Base-by-base conservation (phyloP, 805 yeast species). In the Hemisphaericaspora nanyangensis region DNA sequence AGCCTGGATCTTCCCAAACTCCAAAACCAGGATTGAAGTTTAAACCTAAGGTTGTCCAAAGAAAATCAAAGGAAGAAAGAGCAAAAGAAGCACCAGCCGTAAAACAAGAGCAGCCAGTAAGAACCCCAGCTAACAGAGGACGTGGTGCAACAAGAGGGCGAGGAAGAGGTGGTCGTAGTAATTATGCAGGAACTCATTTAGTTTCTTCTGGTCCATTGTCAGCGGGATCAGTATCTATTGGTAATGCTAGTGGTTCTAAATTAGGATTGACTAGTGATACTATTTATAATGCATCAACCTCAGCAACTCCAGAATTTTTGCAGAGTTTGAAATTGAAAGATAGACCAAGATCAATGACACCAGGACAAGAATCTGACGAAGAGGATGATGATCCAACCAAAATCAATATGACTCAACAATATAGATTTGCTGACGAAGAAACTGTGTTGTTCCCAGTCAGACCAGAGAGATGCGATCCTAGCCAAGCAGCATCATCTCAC, bases 21-120 rank as follows among this genome's bases (percentile, higher is more conserved):
- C 49, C 63, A 2, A 77, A 78, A 50, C 76, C 85, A 6, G 69
- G 78, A 2, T 63, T 84, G 44, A 82, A 83, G 59, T 90, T 90
- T 63, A 80, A 81, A 59, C 97, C 97, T 2, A 90, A 90, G 59
- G 82, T 73, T 2, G 95, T 90, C 31, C 89, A 89, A 0, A 71
- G 97, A 61, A 79, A 87, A 56, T 66, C 88, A 8, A 82, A 86
- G 49, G 90, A 85, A 49, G 96, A 88, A 50, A 70, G 96, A 57
- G 95, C 80, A 17, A 80, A 85, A 19, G 76, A 77, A 39, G 90
- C 89, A 0, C 88, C 89, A 4, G 54, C 48, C 6, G 74, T 69
- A 47, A 63, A 72, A 43, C 65, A 48, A 18, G 70, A 65, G 40
- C 49, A 46, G 52, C 46, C 31, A 31, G 36, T 36, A 37, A 42